These are phyloP conservation scores for Aciculosporium take DNA, from an alignment of 2,329 filamentous ascomycete genomes.

Conservation along the genomic window DNA sequence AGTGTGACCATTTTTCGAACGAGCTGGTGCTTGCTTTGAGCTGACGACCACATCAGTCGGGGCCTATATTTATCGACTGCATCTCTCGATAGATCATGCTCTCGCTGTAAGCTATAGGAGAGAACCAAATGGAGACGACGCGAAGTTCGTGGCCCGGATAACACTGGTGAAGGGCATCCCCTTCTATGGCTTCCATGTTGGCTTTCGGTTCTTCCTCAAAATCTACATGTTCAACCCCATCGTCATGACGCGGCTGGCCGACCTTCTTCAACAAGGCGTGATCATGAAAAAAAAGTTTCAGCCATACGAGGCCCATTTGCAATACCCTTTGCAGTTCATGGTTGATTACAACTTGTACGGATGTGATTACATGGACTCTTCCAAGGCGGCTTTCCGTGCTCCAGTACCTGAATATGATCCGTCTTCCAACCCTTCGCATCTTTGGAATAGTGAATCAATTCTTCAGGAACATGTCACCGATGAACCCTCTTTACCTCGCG, in stretches of 20 bases:
- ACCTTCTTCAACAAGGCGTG: conserved; percentile 75
- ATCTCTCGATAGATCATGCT: conserved; percentile 81
- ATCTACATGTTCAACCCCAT: conserved; percentile 84
- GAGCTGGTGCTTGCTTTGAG: background rate
- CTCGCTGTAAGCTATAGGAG: conserved; percentile 73
- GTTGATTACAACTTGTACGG: conserved; percentile 95
- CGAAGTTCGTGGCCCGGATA: conserved; percentile 73
- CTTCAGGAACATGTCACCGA: conserved; percentile 34
- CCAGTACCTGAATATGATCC: conserved; percentile 61
- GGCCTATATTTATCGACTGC: conserved; percentile 61
- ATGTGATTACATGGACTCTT: conserved; percentile 69
- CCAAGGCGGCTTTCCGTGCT: conserved; percentile 55
- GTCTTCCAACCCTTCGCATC: conserved; percentile 43
- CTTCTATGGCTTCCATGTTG: conserved; percentile 92
- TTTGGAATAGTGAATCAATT: conserved; percentile 72
- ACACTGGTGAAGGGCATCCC: conserved; percentile 85
- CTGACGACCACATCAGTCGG: conserved; percentile 38
- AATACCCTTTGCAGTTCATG: conserved; percentile 95
- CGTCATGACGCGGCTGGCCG: conserved; percentile 74
- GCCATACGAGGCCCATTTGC: conserved; percentile 85
- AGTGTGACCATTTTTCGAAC: no score
- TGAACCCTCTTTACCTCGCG: conserved; percentile 51
- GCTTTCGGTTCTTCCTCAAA: conserved; percentile 82
- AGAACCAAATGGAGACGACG: conserved; percentile 52
- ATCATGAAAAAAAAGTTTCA: conserved; percentile 76